These are phyloP conservation scores for Thalassiosira exigua DNA, from an alignment of 352 stramenopile genomes.

Conservation along the genomic window DNA sequence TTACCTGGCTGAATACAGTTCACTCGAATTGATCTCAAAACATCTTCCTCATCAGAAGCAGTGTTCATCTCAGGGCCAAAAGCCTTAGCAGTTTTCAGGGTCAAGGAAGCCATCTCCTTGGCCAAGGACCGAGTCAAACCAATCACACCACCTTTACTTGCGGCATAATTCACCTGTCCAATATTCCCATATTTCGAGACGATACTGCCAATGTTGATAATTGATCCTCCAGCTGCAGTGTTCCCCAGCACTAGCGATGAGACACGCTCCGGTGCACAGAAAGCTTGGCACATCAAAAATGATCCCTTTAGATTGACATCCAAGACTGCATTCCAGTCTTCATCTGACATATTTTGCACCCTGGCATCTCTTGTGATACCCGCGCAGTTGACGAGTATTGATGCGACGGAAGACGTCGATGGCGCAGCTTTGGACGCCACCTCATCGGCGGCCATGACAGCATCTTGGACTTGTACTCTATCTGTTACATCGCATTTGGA, in stretches of 20 bases:
- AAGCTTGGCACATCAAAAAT: constrained; percentile 72
- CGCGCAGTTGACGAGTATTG: constrained; percentile 79
- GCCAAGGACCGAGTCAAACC: constrained; percentile 72
- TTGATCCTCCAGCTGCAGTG: constrained; percentile 51
- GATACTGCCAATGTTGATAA: constrained; percentile 83
- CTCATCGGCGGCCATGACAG: constrained; percentile 39
- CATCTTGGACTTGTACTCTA: constrained; percentile 42
- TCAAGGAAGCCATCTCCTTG: constrained; percentile 75
- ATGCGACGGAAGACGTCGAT: constrained; percentile 32
- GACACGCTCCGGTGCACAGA: constrained; percentile 53
- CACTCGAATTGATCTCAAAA: constrained; percentile 51
- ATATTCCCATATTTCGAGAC: constrained; percentile 79
- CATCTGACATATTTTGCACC: constrained; percentile 68
- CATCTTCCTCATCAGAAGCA: constrained; percentile 29
- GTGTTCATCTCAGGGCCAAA: constrained; percentile 49
- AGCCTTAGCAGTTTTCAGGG: constrained; percentile 40
- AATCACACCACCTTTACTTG: constrained; percentile 81
- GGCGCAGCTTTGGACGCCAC: constrained; percentile 20
- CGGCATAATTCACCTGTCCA: constrained; percentile 82
- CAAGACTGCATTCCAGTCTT: constrained; percentile 77
- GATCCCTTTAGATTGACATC: constrained; percentile 82
- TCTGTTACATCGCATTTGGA: constrained; percentile 50
- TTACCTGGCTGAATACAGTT: constrained; percentile 66
- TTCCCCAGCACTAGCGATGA: constrained; percentile 21
- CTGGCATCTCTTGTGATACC: constrained; percentile 80